Base-by-base conservation (phyloP, 1,139 yeast species). In the Nakaseomyces uthaithaninus region DNA sequence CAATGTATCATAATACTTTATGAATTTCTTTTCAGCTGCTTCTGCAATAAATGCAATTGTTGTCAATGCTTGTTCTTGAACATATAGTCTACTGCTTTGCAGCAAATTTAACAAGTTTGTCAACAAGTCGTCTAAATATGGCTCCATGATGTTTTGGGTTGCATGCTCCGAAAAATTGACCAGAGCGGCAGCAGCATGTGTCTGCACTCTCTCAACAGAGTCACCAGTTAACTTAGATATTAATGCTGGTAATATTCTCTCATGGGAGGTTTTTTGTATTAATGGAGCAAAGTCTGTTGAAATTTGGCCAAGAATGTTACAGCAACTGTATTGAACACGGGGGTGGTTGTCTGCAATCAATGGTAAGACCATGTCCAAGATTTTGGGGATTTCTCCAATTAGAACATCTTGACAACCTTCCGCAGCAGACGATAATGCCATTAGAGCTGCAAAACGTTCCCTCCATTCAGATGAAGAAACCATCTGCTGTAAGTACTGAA, bases 151-250 rank as follows among this genome's bases (percentile, higher is more conserved):
- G 47, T 83, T 94, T 57, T 85, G 84, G 4, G 87, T 68, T 3
- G 98, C 95, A 48, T 83, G 87, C 61, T 91, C 98, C 37, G 93
- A 78, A 60, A 91, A 91, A 60, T 91, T 91, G 34, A 91, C 97
- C 55, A 91, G 70, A 0, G 98, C 98, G 37, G 98, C 98, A 28
- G 98, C 97, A 12, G 96, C 98, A 59, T 91, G 98, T 0, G 96
- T 87, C 65, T 89, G 97, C 20, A 91, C 98, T 55, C 97, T 72
- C 44, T 93, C 94, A 24, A 82, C 87, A 17, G 84, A 75, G 44
- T 71, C 70, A 47, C 67, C 69, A 3, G 82, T 79, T 45, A 89
- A 71, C 69, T 76, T 86, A 3, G 94, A 80, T 43, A 89, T 84
- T 49, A 91, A 72, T 4, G 94, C 93, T 9, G 97, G 97, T 41